Percentiles rank a stretch among this genome's conserved stretches.
Conservation (phyloP, 1,284 basidiomycete genomes). For the Sanguinoderma infundibulare region DNA sequence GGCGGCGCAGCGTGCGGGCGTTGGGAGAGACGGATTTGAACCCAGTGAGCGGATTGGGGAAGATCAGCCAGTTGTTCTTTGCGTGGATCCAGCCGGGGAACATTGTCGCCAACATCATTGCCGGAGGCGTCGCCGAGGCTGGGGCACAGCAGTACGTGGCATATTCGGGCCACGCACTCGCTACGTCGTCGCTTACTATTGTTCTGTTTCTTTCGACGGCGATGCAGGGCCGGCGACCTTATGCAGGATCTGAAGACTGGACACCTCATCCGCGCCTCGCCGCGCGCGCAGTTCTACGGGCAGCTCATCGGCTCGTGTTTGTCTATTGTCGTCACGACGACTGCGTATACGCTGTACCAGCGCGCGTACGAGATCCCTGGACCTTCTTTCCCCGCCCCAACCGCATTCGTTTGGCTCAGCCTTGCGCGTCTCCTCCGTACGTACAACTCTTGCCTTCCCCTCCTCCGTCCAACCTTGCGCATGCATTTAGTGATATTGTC, state of each 20-base stretch:
- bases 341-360: constrained; percentile 88
- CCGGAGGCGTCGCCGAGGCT: constrained; percentile 95
- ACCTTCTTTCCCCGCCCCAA: constrained; percentile 92
- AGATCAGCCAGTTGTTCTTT: constrained; percentile 93
- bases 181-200: constrained; percentile 5
- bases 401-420: constrained; percentile 91
- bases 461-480: no score
- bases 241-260: constrained; percentile 99
- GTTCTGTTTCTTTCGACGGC: not conserved
- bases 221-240: constrained; percentile 87
- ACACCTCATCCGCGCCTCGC: constrained; percentile 85
- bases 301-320: constrained; percentile 88
- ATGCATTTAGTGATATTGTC: no score
- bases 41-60: constrained; percentile 93
- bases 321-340: constrained; percentile 88
- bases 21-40: constrained; percentile 94
- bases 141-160: constrained; percentile 90
- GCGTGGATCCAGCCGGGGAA: constrained; percentile 95
- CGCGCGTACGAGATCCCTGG: constrained; percentile 87
- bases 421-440: constrained; percentile 87
- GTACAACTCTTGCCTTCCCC: constrained; percentile 32
- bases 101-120: constrained; percentile 94
- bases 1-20: constrained; percentile 72
- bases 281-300: constrained; percentile 86
- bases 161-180: no score